Conservation (phyloP, 768 basidiomycete species). For the Russula brevipes region DNA sequence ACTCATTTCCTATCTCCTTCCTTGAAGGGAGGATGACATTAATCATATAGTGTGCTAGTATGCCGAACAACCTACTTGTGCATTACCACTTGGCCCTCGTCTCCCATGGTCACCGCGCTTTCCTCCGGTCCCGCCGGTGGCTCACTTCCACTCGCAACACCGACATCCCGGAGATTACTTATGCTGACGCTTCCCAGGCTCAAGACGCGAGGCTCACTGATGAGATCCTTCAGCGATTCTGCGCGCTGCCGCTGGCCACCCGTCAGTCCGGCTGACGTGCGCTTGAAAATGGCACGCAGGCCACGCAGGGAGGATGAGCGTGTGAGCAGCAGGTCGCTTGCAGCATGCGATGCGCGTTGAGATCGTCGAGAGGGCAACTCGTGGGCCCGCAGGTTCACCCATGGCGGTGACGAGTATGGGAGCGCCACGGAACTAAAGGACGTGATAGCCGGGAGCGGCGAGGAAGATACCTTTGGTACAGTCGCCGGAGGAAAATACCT, state of each 20-base stretch:
- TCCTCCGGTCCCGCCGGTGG: background rate
- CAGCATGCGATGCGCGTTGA: background rate
- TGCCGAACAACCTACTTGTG: background rate
- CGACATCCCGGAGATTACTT: constrained; percentile 10
- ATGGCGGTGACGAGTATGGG: background rate
- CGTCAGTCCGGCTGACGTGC: constrained; percentile 13
- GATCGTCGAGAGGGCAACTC: background rate
- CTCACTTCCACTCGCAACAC: background rate
- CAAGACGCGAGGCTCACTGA: constrained; percentile 10
- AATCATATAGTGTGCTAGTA: background rate
- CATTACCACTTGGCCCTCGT: background rate
- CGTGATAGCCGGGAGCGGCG: background rate
- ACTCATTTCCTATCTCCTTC: too few relatives aligned
- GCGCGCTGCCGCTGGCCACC: constrained; percentile 6
- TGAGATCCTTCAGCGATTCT: constrained; percentile 19
- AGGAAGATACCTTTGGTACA: background rate
- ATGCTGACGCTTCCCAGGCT: constrained; percentile 17
- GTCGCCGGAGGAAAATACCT: background rate
- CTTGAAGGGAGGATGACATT: too few relatives aligned
- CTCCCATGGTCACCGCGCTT: background rate
- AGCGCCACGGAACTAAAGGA: background rate
- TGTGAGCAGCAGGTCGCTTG: background rate
- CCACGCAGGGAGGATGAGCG: constrained; percentile 14
- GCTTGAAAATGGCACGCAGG: constrained; percentile 19
- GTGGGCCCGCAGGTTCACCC: background rate